Evolutionary conservation across 768 basidiomycete genomes (phyloP).

Genomic region (Leccinum ochraceum): DNA sequence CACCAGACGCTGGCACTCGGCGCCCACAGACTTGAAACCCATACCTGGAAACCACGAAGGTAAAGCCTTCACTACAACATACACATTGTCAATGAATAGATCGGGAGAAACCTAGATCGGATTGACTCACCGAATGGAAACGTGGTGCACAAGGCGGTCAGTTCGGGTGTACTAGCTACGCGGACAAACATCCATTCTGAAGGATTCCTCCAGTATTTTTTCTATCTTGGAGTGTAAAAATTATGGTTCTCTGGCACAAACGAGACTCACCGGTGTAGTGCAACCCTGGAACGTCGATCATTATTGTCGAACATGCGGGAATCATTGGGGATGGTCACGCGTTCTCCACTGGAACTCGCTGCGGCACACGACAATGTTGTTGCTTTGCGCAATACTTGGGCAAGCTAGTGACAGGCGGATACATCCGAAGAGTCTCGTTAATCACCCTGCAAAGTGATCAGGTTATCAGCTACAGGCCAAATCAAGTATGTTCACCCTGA

Average conservation of each 20-base stretch:
- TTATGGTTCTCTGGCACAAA: neutral
- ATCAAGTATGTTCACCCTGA: neutral
- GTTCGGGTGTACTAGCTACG: too few relatives aligned
- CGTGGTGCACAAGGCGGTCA: too few relatives aligned
- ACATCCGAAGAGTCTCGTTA: neutral
- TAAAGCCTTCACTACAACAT: too few relatives aligned
- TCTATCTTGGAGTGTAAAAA: neutral
- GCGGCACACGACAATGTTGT: neutral
- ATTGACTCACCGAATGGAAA: too few relatives aligned
- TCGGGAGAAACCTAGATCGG: too few relatives aligned
- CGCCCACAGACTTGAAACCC: too few relatives aligned
- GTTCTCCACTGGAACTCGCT: neutral
- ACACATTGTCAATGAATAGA: too few relatives aligned
- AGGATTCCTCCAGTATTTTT: neutral
- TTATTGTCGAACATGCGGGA: neutral
- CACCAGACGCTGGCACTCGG: too few relatives aligned
- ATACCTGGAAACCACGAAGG: too few relatives aligned
- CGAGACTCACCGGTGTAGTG: neutral
- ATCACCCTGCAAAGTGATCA: neutral
- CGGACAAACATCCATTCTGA: neutral
- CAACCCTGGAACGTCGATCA: neutral
- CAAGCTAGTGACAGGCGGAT: neutral
- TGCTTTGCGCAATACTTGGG: neutral
- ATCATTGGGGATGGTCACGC: neutral
- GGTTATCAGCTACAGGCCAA: neutral